Evolutionary conservation across 306 rosid genomes (phyloP).

Genomic region (Prunus kanzakura): DNA sequence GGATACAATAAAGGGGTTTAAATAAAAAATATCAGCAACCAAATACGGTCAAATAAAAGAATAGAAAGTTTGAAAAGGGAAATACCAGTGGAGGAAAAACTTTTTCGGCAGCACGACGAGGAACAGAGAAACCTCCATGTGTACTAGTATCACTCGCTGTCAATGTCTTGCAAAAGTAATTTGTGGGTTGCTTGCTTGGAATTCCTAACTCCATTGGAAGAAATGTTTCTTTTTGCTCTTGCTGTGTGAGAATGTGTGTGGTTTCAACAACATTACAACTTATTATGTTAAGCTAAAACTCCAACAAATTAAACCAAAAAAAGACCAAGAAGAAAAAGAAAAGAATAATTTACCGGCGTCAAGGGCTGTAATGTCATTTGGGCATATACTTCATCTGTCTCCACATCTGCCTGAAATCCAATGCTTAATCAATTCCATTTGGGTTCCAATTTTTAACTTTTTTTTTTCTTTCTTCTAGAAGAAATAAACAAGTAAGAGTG

Average conservation of each 20-base stretch:
- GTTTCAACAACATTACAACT: not conserved
- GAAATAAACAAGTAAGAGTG: not conserved
- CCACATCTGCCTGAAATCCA: constrained; percentile 84
- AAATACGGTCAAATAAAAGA: constrained; percentile 16
- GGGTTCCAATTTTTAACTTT: not conserved
- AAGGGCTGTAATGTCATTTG: constrained; percentile 91
- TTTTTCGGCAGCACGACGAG: constrained; percentile 95
- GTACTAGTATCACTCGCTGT: constrained; percentile 91
- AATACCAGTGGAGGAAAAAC: constrained; percentile 81
- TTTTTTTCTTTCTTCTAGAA: not conserved
- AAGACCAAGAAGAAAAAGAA: constrained; percentile 8
- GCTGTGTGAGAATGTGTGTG: constrained; percentile 28
- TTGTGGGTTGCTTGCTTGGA: constrained; percentile 82
- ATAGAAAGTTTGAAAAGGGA: not conserved
- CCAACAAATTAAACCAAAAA: not conserved
- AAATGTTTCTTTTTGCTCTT: constrained; percentile 93
- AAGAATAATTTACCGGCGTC: constrained; percentile 54
- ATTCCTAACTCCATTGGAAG: constrained; percentile 84
- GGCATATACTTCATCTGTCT: constrained; percentile 92
- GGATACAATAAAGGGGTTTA: constrained; percentile 8
- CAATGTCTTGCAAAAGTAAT: constrained; percentile 87
- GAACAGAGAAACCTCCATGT: constrained; percentile 92
- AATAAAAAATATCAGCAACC: constrained; percentile 22
- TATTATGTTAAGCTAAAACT: not conserved
- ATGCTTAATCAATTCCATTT: constrained; percentile 8